Evolutionary conservation across 306 rosid species (phyloP), one percentile per base, ranked within the genome.

Genomic region (Ziziphus jujuba): DNA sequence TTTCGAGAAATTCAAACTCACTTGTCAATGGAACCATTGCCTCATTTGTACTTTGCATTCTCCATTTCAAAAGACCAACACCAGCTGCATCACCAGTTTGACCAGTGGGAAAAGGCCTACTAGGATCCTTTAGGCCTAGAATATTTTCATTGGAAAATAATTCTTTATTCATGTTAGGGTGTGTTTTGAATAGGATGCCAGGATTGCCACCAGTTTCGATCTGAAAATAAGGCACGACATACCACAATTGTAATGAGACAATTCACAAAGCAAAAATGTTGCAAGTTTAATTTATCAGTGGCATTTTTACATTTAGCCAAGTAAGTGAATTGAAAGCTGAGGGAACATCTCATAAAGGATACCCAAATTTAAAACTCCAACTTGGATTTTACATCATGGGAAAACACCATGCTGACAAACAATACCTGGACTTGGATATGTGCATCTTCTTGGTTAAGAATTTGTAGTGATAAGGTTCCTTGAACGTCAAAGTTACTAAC

Each of bases 141-240:
- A 80, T 79, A 67, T 77, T 77, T 67, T 87, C 96, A 60, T 78
- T 87, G 65, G 97, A 81, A 74, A 95, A 95, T 67, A 95, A 72
- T 61, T 95, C 99, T 81, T 95, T 95, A 75, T 88, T 95, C 90
- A 95, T 89, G 77, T 88, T 95, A 69, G 99, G 99, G 73, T 93
- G 99, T 64, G 99, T 88, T 88, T 93, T 93, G 90, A 90, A 93
- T 75, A 84, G 80, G 80, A 88, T 67, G 70, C 92, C 85, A 16
- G 91, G 92, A 81, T 86, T 88, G 14, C 85, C 95, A 65, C 95
- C 92, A 47, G 91, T 93, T 74, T 83, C 91, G 63, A 93, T 87
- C 97, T 93, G 88, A 67, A 71, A 82, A 31, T 14, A 35, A 11
- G 65, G 28, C 14, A 51, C 15, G 50, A 50, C 9, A 55, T 49